Percentiles rank a stretch among this genome's conserved stretches.
Conservation (phyloP, 2,329 filamentous ascomycete species). For the Aspergillus novofumigatus region DNA sequence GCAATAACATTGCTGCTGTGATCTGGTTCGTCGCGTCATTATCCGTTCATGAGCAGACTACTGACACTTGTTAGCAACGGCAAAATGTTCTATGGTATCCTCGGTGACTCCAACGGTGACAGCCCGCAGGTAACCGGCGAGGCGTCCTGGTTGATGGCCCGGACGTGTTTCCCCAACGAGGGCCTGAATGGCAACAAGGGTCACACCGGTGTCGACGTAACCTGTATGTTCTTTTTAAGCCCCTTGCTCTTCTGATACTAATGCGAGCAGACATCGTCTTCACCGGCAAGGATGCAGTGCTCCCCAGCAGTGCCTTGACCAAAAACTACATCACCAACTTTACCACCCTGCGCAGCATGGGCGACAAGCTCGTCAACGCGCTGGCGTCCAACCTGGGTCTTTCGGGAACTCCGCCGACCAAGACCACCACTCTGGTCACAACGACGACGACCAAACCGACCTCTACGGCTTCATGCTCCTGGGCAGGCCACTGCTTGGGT, state of each 20-base stretch:
- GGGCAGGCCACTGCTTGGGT: background rate
- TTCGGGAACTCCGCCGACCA: background rate
- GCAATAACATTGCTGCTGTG: constrained; percentile 28
- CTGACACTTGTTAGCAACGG: constrained; percentile 16
- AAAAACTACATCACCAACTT: constrained; percentile 27
- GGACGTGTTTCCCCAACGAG: constrained; percentile 29
- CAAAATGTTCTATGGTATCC: constrained; percentile 33
- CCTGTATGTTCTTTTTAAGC: constrained; percentile 17
- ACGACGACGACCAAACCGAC: constrained; percentile 37
- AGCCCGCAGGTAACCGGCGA: constrained; percentile 28
- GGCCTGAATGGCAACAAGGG: constrained; percentile 24
- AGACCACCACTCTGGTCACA: background rate
- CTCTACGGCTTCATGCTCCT: background rate
- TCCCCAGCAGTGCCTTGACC: constrained; percentile 22
- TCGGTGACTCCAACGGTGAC: constrained; percentile 29
- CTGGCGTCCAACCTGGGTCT: constrained; percentile 20
- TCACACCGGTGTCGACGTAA: constrained; percentile 25
- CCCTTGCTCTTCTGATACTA: background rate
- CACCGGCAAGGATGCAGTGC: constrained; percentile 22
- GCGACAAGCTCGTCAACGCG: constrained; percentile 21
- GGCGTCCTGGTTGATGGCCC: constrained; percentile 33
- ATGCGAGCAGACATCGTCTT: constrained; percentile 25
- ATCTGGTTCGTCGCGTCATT: constrained; percentile 20
- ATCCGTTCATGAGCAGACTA: background rate
- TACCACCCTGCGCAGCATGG: constrained; percentile 24